Conservation (phyloP, 352 stramenopile genomes). For the Pythium rhizo-oryzae region DNA sequence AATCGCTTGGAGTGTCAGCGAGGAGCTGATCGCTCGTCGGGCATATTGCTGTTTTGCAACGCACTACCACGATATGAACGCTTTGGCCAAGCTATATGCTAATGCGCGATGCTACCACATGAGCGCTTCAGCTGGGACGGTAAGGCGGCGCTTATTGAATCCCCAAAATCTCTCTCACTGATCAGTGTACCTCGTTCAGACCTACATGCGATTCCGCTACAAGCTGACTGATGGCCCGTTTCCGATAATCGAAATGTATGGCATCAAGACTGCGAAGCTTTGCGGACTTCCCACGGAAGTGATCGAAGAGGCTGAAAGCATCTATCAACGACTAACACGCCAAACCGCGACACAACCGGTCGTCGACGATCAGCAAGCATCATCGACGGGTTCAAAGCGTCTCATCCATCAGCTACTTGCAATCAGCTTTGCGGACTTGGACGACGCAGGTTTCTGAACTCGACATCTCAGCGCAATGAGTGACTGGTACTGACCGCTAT, state of each 20-base stretch:
- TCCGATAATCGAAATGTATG: slow-evolving; percentile 67
- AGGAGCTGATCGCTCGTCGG: slow-evolving; percentile 70
- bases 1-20: slow-evolving; percentile 89
- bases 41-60: slow-evolving; percentile 91
- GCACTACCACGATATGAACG: slow-evolving; percentile 85
- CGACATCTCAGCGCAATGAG: too few relatives aligned
- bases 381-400: slow-evolving; percentile 40
- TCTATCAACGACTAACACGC: slow-evolving; percentile 37
- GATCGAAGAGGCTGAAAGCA: slow-evolving; percentile 55
- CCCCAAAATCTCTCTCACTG: not conserved
- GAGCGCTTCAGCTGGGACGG: slow-evolving; percentile 44
- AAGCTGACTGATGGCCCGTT: slow-evolving; percentile 74
- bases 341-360: slow-evolving; percentile 27
- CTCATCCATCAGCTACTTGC: slow-evolving; percentile 78
- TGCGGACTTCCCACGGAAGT: slow-evolving; percentile 70
- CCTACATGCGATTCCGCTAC: slow-evolving; percentile 57
- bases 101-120: slow-evolving; percentile 78
- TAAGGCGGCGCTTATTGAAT: slow-evolving; percentile 22
- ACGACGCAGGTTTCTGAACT: slow-evolving; percentile 45
- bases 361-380: slow-evolving; percentile 16
- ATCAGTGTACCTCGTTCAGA: slow-evolving; percentile 28
- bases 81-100: slow-evolving; percentile 61
- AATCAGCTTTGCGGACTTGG: slow-evolving; percentile 62
- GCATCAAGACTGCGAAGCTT: slow-evolving; percentile 77
- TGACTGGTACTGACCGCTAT: not conserved